Evolutionary conservation across 139 green algal species (phyloP).

Genomic region (Zygnema cylindricum): DNA sequence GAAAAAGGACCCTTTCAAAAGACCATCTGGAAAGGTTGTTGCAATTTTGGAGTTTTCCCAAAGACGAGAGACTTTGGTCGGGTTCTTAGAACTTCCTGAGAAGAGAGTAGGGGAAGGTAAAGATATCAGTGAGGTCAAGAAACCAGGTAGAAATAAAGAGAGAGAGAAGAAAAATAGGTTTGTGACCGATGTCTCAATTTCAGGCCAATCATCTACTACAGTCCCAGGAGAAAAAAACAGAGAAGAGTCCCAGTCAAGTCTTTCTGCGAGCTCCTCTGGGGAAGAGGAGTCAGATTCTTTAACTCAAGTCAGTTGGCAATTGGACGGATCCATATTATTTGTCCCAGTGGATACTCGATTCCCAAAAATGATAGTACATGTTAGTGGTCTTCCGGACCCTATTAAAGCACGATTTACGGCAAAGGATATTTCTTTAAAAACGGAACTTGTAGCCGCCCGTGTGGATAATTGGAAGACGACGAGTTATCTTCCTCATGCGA

Average conservation of each 20-base stretch:
- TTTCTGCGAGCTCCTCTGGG: neutral
- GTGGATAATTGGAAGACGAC: constrained; percentile 35
- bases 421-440: constrained; percentile 30
- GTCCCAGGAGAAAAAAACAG: neutral
- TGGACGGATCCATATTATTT: constrained; percentile 3
- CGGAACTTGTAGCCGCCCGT: constrained; percentile 7
- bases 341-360: constrained; percentile 75
- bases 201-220: neutral
- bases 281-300: constrained; percentile 6
- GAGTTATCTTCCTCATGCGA: constrained; percentile 33
- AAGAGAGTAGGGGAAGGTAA: neutral
- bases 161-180: too few relatives aligned
- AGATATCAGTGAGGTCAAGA: constrained; percentile 2
- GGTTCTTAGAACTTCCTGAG: constrained; percentile 69
- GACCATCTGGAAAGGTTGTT: constrained; percentile 76
- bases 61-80: constrained; percentile 75
- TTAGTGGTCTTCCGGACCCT: constrained; percentile 25
- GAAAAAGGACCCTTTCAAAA: constrained; percentile 18
- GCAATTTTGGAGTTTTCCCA: constrained; percentile 70
- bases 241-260: neutral
- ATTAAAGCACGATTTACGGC: constrained; percentile 53
- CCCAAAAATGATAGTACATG: constrained; percentile 65
- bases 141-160: too few relatives aligned
- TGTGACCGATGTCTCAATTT: too few relatives aligned
- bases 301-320: neutral